Evolutionary conservation across 495 filamentous ascomycete genomes (phyloP).

Genomic region (Diplogelasinospora grovesii): DNA sequence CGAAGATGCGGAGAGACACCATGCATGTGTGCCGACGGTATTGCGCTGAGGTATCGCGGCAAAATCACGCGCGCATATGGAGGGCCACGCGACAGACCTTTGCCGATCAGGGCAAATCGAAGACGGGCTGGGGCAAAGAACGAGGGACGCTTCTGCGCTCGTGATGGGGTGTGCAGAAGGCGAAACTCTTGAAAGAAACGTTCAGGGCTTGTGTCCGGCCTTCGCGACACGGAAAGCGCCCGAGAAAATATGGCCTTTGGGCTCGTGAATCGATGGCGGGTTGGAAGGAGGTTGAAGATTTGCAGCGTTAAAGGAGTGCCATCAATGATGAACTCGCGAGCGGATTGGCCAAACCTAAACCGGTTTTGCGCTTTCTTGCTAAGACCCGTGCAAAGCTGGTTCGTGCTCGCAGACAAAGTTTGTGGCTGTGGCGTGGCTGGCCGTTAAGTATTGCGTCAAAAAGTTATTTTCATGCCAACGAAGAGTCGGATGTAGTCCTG

Average conservation of each 20-base stretch:
- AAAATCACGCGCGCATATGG: constrained; percentile 22
- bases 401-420: constrained; percentile 2
- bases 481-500: no score
- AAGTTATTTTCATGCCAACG: no score
- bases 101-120: constrained; percentile 14
- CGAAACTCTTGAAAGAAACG: neutral
- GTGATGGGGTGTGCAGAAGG: constrained; percentile 2
- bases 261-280: constrained; percentile 8
- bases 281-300: constrained; percentile 23
- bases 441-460: no score
- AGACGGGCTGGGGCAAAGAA: neutral
- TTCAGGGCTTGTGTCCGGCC: no score
- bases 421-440: neutral
- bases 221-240: constrained; percentile 7
- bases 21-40: constrained; percentile 31
- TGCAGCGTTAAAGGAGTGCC: constrained; percentile 16
- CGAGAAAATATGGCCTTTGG: neutral
- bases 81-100: constrained; percentile 21
- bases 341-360: constrained; percentile 22
- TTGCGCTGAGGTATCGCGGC: constrained; percentile 9
- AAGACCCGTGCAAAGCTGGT: constrained; percentile 12
- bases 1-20: constrained; percentile 29
- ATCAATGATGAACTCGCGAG: constrained; percentile 22
- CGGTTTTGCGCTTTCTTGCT: constrained; percentile 10
- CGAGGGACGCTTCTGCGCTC: neutral